Evolutionary conservation across 192 early-diverging fungal species (phyloP).

Genomic region (Dimargaris xerosporica): DNA sequence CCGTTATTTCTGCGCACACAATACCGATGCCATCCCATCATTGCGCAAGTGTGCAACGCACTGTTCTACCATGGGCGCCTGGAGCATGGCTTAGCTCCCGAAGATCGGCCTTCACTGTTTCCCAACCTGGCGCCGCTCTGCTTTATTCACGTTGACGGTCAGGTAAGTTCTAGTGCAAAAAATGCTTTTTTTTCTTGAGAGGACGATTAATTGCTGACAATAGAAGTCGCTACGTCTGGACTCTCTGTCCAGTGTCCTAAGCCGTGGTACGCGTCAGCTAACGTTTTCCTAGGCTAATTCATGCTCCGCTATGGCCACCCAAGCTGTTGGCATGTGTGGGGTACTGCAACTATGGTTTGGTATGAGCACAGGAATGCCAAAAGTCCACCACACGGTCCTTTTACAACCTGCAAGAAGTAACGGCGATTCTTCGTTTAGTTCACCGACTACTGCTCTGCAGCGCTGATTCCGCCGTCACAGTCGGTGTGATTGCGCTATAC

Average conservation of each 20-base stretch:
- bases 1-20: constrained; percentile 26
- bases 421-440: constrained; percentile 22
- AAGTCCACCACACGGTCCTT: constrained; percentile 25
- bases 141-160: constrained; percentile 25
- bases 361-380: constrained; percentile 17
- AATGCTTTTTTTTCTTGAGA: too few species aligned
- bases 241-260: too few species aligned
- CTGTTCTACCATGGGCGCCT: constrained; percentile 26
- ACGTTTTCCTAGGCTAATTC: too few species aligned
- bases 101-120: constrained; percentile 19
- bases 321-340: too few species aligned
- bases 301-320: too few species aligned
- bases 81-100: constrained; percentile 18
- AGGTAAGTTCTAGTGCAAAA: neutral
- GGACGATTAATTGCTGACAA: too few species aligned
- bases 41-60: constrained; percentile 25
- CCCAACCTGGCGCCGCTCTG: constrained; percentile 21
- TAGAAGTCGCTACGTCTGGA: too few species aligned
- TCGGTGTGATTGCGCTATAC: constrained; percentile 30
- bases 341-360: too few species aligned
- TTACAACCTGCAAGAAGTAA: constrained; percentile 26
- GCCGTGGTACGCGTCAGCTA: too few species aligned
- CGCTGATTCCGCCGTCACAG: constrained; percentile 15
- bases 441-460: constrained; percentile 13
- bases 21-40: constrained; percentile 35